Evolutionary conservation across 345 rosid species (phyloP).

Genomic region (Citrus sinensis): DVS_A1.0 CM039162.1:10979501-10980000

Average conservation of each 20-base stretch:
- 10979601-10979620: too few species aligned
- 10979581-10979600: too few species aligned
- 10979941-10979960: not conserved
- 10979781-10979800: not conserved
- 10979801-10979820: not conserved
- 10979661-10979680: not conserved
- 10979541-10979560: too few species aligned
- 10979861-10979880: not conserved
- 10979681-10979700: not conserved
- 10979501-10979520: not conserved
- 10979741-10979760: too few species aligned
- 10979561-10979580: too few species aligned
- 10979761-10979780: not conserved
- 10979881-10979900: not conserved
- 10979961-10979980: not conserved
- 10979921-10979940: not conserved
- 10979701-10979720: not conserved
- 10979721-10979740: not conserved
- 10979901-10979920: not conserved
- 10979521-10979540: too few species aligned
- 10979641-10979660: too few species aligned
- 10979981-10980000: not conserved
- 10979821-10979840: too few species aligned
- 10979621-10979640: too few species aligned
- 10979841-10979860: too few species aligned